These are phyloP conservation scores for Dipodascopsis tothii DNA, from an alignment of 805 yeast genomes.

Conservation along the genomic window DNA sequence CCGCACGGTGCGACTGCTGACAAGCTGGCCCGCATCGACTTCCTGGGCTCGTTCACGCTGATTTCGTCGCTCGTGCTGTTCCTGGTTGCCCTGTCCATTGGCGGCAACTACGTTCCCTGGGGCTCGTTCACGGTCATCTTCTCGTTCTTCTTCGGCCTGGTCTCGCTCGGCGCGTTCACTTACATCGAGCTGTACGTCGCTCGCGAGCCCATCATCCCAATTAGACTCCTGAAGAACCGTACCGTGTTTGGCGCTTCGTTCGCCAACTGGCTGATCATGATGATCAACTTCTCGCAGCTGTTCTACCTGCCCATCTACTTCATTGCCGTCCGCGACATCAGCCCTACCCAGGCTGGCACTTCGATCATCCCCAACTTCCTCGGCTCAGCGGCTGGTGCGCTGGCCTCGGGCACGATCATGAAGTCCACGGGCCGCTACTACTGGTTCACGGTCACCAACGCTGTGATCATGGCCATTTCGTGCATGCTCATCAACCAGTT, in stretches of 20 bases:
- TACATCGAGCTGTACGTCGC: constrained; percentile 47
- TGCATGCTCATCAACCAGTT: too few species aligned
- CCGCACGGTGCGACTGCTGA: constrained; percentile 32
- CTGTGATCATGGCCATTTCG: too few species aligned
- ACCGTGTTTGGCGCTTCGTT: constrained; percentile 60
- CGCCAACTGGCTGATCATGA: constrained; percentile 64
- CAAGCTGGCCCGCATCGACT: constrained; percentile 47
- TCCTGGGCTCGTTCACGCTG: constrained; percentile 53
- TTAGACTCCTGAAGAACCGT: constrained; percentile 47
- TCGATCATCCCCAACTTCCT: constrained; percentile 49
- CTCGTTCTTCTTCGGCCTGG: constrained; percentile 32
- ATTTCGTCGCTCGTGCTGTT: constrained; percentile 52
- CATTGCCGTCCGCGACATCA: constrained; percentile 45
- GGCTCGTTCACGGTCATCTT: constrained; percentile 37
- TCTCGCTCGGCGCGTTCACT: constrained; percentile 37
- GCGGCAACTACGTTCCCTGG: constrained; percentile 51
- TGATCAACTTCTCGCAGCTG: constrained; percentile 57
- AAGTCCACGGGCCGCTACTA: constrained; percentile 46
- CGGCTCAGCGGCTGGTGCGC: constrained; percentile 61
- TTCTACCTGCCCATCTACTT: constrained; percentile 70
- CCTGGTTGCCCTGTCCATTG: constrained; percentile 61
- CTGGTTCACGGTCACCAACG: constrained; percentile 24
- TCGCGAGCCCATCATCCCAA: constrained; percentile 61
- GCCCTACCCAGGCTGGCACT: constrained; percentile 51
- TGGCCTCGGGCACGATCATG: constrained; percentile 61